These are phyloP conservation scores for Lignosus rhinocerotis DNA, from an alignment of 1,284 basidiomycete genomes.

Conservation along the genomic window DNA sequence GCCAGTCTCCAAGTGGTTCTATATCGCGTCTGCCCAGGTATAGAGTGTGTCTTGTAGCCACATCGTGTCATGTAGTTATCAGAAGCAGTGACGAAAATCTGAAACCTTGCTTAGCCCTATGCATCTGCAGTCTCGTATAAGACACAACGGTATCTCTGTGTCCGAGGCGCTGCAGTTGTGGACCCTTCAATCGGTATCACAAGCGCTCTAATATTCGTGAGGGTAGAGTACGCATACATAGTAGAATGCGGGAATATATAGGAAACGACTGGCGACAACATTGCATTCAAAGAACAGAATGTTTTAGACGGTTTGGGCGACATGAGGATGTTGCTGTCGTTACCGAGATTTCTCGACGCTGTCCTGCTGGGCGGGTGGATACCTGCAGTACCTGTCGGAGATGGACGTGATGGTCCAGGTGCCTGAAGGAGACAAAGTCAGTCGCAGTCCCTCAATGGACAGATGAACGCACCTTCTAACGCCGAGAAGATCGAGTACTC, in stretches of 20 bases:
- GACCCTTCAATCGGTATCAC: no score
- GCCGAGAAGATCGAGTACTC: slow-evolving; percentile 89
- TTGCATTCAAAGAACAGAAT: slow-evolving; percentile 3
- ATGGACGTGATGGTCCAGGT: slow-evolving; percentile 85
- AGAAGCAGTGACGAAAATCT: slow-evolving; percentile 24
- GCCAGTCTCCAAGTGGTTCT: slow-evolving; percentile 87
- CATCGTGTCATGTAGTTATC: slow-evolving; percentile 20
- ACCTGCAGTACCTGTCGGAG: slow-evolving; percentile 36
- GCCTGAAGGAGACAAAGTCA: slow-evolving; percentile 44
- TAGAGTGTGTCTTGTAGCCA: slow-evolving; percentile 34
- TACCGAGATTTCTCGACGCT: slow-evolving; percentile 22
- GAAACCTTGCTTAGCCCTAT: slow-evolving; percentile 14
- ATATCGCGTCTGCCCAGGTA: slow-evolving; percentile 83
- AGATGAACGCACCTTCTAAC: slow-evolving; percentile 66
- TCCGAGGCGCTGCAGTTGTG: not conserved
- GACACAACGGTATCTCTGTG: not conserved
- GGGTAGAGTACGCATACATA: slow-evolving; percentile 15
- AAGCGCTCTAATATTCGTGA: not conserved
- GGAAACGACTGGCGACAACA: slow-evolving; percentile 4
- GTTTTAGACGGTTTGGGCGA: not conserved
- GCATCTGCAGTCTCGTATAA: slow-evolving; percentile 15
- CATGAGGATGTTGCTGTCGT: slow-evolving; percentile 4
- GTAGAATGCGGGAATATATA: not conserved
- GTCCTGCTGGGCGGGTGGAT: slow-evolving; percentile 33
- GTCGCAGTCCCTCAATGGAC: slow-evolving; percentile 15